A percentile compares a stretch with the other conserved stretches of the same genome.
phyloP scores from a whole-genome alignment of 164 flowering plant species.

The Macadamia tetraphylla region DNA sequence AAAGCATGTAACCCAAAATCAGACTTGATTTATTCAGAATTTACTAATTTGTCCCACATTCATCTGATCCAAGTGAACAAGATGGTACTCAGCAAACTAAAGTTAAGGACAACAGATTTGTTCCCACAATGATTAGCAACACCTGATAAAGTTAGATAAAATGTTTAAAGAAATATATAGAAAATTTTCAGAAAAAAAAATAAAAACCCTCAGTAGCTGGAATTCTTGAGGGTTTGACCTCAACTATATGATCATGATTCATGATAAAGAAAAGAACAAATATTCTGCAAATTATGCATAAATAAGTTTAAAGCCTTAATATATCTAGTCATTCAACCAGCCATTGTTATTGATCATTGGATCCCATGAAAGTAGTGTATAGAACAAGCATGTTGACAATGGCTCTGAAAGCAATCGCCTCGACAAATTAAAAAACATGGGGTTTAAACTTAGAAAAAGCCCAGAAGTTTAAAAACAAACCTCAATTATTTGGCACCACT shows the following conservation, averaged over 20 bases:
- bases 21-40: not conserved
- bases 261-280: conserved; percentile 32
- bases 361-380: conserved; percentile 4
- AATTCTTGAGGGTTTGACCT: conserved; percentile 33
- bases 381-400: not conserved
- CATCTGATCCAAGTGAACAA: not conserved
- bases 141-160: not conserved
- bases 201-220: conserved; percentile 18
- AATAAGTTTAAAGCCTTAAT: conserved; percentile 22
- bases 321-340: conserved; percentile 11
- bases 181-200: not conserved
- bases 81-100: not conserved
- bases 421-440: not conserved
- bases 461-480: conserved; percentile 36
- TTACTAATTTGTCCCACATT: conserved; percentile 2
- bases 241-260: conserved; percentile 38
- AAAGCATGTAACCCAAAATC: not conserved
- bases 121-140: not conserved
- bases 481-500: conserved; percentile 87
- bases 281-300: conserved; percentile 37
- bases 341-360: conserved; percentile 9
- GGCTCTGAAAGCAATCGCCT: not conserved
- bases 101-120: not conserved
- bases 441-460: not conserved
- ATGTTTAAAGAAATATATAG: too few relatives aligned